A percentile compares a stretch with the other conserved stretches of the same genome.
Conservation (phyloP, 306 rosid genomes). For the Gleditsia sinensis region DNA sequence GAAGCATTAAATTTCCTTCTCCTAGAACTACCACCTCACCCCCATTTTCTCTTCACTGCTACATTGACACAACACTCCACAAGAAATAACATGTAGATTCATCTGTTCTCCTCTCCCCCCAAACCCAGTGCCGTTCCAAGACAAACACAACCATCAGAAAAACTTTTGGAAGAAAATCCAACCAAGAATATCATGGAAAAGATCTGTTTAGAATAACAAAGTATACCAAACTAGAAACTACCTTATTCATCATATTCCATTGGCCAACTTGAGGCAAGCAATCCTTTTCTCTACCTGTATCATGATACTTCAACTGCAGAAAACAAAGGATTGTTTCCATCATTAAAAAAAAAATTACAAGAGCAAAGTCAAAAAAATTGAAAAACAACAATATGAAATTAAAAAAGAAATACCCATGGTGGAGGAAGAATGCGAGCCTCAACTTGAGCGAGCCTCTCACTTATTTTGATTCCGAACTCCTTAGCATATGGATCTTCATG, state of each 20-base stretch:
- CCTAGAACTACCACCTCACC: background rate
- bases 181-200: background rate
- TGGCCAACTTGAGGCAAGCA: constrained; percentile 98
- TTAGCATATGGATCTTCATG: constrained; percentile 79
- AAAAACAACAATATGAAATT: background rate
- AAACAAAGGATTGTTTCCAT: background rate
- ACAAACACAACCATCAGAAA: background rate
- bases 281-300: constrained; percentile 92
- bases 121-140: background rate
- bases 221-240: constrained; percentile 15
- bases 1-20: background rate
- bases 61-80: too few relatives aligned
- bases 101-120: background rate
- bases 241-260: constrained; percentile 99
- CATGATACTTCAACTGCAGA: constrained; percentile 88
- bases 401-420: constrained; percentile 68
- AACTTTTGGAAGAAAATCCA: background rate
- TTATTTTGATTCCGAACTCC: constrained; percentile 91
- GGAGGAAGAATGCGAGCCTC: constrained; percentile 98
- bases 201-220: background rate
- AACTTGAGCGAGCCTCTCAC: constrained; percentile 88
- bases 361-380: background rate
- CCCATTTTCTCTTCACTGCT: background rate
- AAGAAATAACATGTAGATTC: background rate
- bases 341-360: background rate